Conservation (phyloP, 1,284 basidiomycete genomes). For the Vanrija sp. region DNA sequence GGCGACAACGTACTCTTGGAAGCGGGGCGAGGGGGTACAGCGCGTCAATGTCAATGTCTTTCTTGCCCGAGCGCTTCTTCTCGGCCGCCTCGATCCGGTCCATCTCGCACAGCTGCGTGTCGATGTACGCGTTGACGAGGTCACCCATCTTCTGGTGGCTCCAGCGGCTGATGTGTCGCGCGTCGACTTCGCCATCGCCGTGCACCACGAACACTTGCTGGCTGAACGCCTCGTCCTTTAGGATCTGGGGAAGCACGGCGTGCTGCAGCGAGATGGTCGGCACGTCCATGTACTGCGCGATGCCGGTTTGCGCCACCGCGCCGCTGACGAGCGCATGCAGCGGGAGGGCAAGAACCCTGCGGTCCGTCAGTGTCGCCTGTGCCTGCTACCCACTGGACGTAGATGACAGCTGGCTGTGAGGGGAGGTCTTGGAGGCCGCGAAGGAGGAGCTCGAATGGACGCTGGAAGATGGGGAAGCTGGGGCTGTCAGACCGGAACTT, state of each 20-base stretch:
- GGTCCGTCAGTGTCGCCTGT: too few relatives aligned
- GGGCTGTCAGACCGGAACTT: too few relatives aligned
- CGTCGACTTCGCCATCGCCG: slow-evolving; percentile 24
- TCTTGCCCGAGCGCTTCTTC: background rate
- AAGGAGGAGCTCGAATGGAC: slow-evolving; percentile 11
- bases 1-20: background rate
- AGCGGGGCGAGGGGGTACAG: slow-evolving; percentile 26
- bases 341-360: too few relatives aligned
- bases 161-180: slow-evolving; percentile 25
- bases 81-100: slow-evolving; percentile 22
- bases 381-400: slow-evolving; percentile 11
- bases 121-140: slow-evolving; percentile 36
- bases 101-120: slow-evolving; percentile 42
- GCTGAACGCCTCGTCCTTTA: slow-evolving; percentile 18
- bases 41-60: slow-evolving; percentile 9
- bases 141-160: slow-evolving; percentile 31
- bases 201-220: slow-evolving; percentile 23
- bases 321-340: too few relatives aligned
- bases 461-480: background rate
- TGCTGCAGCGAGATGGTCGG: slow-evolving; percentile 38
- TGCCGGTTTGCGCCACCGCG: slow-evolving; percentile 11
- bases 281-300: slow-evolving; percentile 40
- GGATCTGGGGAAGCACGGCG: slow-evolving; percentile 23
- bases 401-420: slow-evolving; percentile 3
- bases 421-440: slow-evolving; percentile 4